These are phyloP conservation scores for Fusarium nurragi DNA, from an alignment of 2,329 filamentous ascomycete species.

Conservation along the genomic window DNA sequence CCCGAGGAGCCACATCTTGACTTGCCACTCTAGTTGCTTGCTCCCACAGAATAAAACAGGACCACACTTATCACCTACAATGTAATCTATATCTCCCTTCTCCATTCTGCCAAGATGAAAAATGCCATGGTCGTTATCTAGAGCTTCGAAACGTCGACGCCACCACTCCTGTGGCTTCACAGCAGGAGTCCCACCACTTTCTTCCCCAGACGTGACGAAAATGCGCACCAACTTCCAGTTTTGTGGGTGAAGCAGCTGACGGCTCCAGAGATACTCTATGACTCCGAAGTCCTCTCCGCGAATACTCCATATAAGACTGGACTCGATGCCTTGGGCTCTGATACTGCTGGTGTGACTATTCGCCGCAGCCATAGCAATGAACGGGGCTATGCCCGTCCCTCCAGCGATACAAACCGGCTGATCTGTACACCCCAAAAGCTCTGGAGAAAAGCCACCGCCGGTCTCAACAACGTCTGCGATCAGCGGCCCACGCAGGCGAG, in stretches of 20 bases:
- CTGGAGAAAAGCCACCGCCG: neutral
- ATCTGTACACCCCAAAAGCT: rapidly evolving
- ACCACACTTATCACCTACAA: rapidly evolving
- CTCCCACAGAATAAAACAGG: slow-evolving; percentile 7
- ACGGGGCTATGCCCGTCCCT: neutral
- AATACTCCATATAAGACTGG: slow-evolving; percentile 5
- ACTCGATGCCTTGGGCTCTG: neutral
- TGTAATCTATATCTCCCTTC: neutral
- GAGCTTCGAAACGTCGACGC: neutral
- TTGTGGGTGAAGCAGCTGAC: neutral
- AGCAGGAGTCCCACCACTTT: neutral
- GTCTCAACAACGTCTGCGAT: neutral
- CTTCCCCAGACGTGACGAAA: slow-evolving; percentile 6
- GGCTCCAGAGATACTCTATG: neutral
- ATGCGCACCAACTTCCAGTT: neutral
- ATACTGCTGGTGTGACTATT: neutral
- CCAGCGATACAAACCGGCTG: neutral
- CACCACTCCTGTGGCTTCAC: neutral
- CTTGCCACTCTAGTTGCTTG: slow-evolving; percentile 17
- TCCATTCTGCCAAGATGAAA: neutral
- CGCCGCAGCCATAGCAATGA: neutral
- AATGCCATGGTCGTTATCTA: neutral
- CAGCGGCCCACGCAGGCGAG: neutral
- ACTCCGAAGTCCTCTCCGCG: neutral
- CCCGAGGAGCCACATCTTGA: slow-evolving; percentile 7